phyloP scores from a whole-genome alignment of 495 filamentous ascomycete species.

The Penicillium egyptiacum region DNA sequence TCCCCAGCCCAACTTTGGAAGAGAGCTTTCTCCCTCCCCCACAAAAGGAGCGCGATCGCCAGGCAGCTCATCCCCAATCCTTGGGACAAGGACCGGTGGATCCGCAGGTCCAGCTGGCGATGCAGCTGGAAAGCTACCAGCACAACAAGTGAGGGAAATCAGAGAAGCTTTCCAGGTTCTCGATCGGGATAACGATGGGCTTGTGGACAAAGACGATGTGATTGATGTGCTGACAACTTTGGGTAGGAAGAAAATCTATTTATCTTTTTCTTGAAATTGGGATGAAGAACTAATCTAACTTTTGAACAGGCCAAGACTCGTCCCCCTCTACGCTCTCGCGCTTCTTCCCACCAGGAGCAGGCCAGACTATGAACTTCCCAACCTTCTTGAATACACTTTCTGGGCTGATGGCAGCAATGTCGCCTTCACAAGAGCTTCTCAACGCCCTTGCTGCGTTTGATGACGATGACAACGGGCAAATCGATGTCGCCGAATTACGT shows the following conservation, averaged over 20 bases:
- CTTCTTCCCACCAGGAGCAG: constrained; percentile 71
- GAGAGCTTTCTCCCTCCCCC: constrained; percentile 46
- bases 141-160: constrained; percentile 69
- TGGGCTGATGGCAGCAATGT: constrained; percentile 66
- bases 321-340: constrained; percentile 60
- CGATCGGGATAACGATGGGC: constrained; percentile 76
- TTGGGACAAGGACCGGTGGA: constrained; percentile 29
- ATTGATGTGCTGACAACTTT: constrained; percentile 76
- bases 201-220: constrained; percentile 74
- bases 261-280: not conserved
- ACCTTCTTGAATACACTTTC: constrained; percentile 79
- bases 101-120: constrained; percentile 37
- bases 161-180: constrained; percentile 85
- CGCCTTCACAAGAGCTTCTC: constrained; percentile 70
- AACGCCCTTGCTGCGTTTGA: constrained; percentile 94
- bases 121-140: constrained; percentile 61
- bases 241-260: constrained; percentile 43
- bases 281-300: constrained; percentile 5
- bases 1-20: constrained; percentile 41
- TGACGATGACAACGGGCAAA: constrained; percentile 89
- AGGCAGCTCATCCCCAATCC: constrained; percentile 28
- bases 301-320: constrained; percentile 51
- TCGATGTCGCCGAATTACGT: constrained; percentile 78
- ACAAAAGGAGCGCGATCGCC: constrained; percentile 41
- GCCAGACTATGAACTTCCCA: constrained; percentile 75